Percentiles rank a stretch among this genome's conserved stretches.
Conservation (phyloP, 306 rosid species). For the Cicer arietinum region DNA sequence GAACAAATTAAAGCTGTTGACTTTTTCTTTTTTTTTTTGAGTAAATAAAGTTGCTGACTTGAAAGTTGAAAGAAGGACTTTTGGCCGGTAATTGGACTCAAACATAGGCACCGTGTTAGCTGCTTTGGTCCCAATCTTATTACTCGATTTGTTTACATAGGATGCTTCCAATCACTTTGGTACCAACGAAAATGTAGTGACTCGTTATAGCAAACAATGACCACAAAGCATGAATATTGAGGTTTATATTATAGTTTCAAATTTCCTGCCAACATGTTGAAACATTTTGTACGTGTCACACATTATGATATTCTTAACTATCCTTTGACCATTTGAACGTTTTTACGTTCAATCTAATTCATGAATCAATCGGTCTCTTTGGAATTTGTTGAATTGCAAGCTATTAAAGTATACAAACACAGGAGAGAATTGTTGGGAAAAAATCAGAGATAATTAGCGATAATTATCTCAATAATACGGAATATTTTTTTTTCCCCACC, state of each 20-base stretch:
- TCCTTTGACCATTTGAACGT: too few relatives aligned
- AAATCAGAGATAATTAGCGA: too few relatives aligned
- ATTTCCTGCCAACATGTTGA: background rate
- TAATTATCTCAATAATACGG: too few relatives aligned
- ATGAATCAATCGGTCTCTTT: too few relatives aligned
- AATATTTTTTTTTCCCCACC: too few relatives aligned
- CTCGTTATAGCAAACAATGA: background rate
- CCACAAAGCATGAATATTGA: background rate
- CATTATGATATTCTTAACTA: background rate
- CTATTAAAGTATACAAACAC: too few relatives aligned
- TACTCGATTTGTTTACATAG: background rate
- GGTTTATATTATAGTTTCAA: background rate
- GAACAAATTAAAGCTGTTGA: too few relatives aligned
- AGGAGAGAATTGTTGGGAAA: too few relatives aligned
- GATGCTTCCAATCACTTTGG: conserved; percentile 14
- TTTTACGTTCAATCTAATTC: too few relatives aligned
- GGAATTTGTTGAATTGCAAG: too few relatives aligned
- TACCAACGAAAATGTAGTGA: background rate
- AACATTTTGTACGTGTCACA: background rate
- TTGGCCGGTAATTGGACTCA: conserved; percentile 38
- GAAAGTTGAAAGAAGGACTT: background rate
- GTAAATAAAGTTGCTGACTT: too few relatives aligned
- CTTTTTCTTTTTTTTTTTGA: too few relatives aligned
- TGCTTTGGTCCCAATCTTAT: conserved; percentile 16
- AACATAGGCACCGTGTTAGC: background rate